These are phyloP conservation scores for Solanum tacnaense DNA, from an alignment of 257 asterid genomes.

Conservation along the genomic window DNA sequence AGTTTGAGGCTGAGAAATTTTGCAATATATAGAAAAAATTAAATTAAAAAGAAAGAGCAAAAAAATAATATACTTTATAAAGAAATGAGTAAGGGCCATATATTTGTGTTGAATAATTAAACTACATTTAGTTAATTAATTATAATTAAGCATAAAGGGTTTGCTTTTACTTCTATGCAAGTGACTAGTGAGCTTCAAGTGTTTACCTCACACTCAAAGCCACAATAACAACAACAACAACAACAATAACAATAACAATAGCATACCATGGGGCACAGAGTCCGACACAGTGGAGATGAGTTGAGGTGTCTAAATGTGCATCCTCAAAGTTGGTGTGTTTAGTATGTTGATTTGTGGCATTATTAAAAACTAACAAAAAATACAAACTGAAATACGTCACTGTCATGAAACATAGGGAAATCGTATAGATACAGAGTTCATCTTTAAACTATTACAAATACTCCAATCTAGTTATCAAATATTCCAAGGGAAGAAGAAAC, in stretches of 20 bases:
- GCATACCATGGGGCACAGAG: neutral
- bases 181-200: neutral
- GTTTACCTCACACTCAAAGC: neutral
- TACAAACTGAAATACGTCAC: neutral
- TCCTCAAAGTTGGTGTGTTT: neutral
- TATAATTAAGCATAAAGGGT: neutral
- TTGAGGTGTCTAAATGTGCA: neutral
- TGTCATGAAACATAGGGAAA: neutral
- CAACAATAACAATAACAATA: too few species aligned
- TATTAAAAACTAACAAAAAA: neutral
- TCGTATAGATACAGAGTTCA: neutral
- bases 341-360: neutral
- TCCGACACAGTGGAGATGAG: neutral
- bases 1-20: neutral
- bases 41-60: neutral
- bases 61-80: neutral
- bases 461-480: neutral
- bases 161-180: neutral
- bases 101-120: neutral
- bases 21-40: neutral
- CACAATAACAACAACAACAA: too few species aligned
- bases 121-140: neutral
- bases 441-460: neutral
- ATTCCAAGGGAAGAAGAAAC: neutral
- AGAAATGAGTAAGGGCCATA: neutral